phyloP scores from a whole-genome alignment of 2,329 filamentous ascomycete species.

The Sarocladium oryzae region DNA sequence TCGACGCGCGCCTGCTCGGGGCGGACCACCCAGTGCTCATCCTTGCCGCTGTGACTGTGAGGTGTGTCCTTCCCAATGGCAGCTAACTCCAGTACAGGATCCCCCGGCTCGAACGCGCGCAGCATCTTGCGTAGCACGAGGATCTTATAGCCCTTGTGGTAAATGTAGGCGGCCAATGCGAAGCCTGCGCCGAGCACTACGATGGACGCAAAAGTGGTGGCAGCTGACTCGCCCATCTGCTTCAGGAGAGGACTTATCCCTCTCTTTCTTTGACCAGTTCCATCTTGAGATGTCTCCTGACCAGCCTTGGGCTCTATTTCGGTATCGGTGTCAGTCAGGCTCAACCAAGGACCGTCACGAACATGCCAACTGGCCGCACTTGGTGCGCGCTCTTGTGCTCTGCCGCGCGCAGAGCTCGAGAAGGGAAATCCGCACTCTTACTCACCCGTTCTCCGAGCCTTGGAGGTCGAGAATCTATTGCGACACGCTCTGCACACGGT shows the following conservation, averaged over 20 bases:
- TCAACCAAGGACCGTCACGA: background rate
- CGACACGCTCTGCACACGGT: background rate
- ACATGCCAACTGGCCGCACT: background rate
- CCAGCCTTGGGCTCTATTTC: background rate
- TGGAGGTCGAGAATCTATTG: slow-evolving; percentile 23
- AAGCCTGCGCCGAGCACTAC: slow-evolving; percentile 62
- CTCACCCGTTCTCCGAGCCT: slow-evolving; percentile 21
- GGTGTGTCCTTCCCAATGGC: slow-evolving; percentile 54
- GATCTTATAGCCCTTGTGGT: slow-evolving; percentile 82
- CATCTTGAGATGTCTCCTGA: background rate
- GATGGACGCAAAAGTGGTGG: slow-evolving; percentile 70
- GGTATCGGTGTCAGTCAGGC: background rate
- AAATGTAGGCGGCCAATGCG: slow-evolving; percentile 63
- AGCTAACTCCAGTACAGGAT: slow-evolving; percentile 79
- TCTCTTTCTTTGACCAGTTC: slow-evolving; percentile 20
- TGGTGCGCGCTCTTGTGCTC: background rate
- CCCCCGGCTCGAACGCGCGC: slow-evolving; percentile 84
- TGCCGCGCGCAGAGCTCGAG: background rate
- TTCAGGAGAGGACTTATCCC: slow-evolving; percentile 27
- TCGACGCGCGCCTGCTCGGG: slow-evolving; percentile 79
- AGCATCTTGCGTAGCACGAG: slow-evolving; percentile 89
- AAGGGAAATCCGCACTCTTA: background rate
- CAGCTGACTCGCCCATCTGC: slow-evolving; percentile 68
- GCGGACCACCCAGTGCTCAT: slow-evolving; percentile 65
- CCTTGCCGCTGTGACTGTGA: slow-evolving; percentile 31